Percentiles rank a stretch among this genome's conserved stretches.
Evolutionary conservation across 2,329 filamentous ascomycete species (phyloP).

Genomic region (Pseudofabraea citricarpa): DNA sequence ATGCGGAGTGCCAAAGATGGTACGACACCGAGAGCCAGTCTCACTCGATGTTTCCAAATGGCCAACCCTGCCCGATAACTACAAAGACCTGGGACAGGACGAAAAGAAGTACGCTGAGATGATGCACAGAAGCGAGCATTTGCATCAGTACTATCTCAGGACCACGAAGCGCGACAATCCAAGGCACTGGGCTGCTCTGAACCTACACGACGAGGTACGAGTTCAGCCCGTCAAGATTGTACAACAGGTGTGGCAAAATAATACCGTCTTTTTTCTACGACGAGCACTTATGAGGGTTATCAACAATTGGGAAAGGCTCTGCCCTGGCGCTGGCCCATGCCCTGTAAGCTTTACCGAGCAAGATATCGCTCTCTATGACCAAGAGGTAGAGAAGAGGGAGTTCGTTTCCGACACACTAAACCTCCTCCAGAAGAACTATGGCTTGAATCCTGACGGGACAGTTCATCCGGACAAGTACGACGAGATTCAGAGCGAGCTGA

Average conservation of each 20-base stretch:
- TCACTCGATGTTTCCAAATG: constrained; percentile 1
- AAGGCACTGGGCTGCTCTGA: constrained; percentile 7
- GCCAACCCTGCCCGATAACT: constrained; percentile 8
- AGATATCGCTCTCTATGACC: constrained; percentile 6
- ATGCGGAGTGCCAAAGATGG: constrained; percentile 10
- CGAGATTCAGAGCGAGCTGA: constrained; percentile 8
- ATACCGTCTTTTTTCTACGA: constrained; percentile 8
- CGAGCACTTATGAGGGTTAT: constrained; percentile 7
- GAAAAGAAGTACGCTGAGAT: constrained; percentile 5
- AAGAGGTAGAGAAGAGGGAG: constrained; percentile 9
- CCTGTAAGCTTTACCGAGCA: constrained; percentile 11
- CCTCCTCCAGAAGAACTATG: constrained; percentile 10
- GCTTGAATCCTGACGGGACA: constrained; percentile 7
- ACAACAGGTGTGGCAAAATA: constrained; percentile 5
- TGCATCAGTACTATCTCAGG: constrained; percentile 3
- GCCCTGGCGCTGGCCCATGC: constrained; percentile 4
- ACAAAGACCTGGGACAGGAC: constrained; percentile 6
- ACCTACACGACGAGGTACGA: constrained; percentile 7
- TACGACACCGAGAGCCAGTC: constrained; percentile 8
- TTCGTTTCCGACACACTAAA: constrained; percentile 9
- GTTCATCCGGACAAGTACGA: constrained; percentile 8
- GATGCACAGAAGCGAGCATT: constrained; percentile 4
- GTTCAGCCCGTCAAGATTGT: constrained; percentile 2
- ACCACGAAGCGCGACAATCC: constrained; percentile 3
- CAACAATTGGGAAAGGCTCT: constrained; percentile 5